Base-by-base conservation (phyloP, 441 rosid genomes). In the Erodium chrysanthum region DNA sequence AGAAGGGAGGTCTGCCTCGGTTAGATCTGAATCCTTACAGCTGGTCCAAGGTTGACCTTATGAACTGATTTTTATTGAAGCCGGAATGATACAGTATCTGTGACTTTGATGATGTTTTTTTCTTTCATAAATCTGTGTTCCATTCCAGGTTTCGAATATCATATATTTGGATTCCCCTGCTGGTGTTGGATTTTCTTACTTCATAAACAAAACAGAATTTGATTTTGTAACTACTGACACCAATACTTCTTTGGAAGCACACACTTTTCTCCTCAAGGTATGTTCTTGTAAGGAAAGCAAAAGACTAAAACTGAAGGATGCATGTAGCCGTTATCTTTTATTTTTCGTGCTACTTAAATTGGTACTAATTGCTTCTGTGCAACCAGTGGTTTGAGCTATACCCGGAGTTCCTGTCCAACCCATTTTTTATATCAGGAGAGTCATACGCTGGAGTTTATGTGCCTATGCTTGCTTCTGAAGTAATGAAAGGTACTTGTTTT, bases 401-500 rank as follows among this genome's bases (percentile, higher is more conserved):
- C 77, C 84, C 89, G 0, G 91, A 92, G 78, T 90, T 88, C 77
- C 91, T 84, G 37, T 66, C 89, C 64, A 92, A 92, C 77, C 91
- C 89, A 1, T 87, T 92, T 68, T 92, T 75, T 72, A 75, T 92
- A 65, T 72, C 97, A 15, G 97, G 98, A 75, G 97, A 90, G 86
- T 88, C 97, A 1, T 93, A 84, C 76, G 96, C 96, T 68, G 97
- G 97, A 72, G 70, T 93, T 59, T 93, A 87, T 68, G 91, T 90
- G 68, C 98, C 97, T 22, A 88, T 87, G 70, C 95, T 93, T 74
- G 86, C 92, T 67, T 62, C 68, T 64, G 82, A 88, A 84, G 83
- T 88, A 44, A 78, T 79, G 66, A 87, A 87, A 82, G 97, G 96
- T 92, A 78, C 0, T 48, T 48, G 54, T 14, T 48, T 5, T 48